phyloP scores from a whole-genome alignment of 306 rosid genomes.

The Vigna hirtella region DNA sequence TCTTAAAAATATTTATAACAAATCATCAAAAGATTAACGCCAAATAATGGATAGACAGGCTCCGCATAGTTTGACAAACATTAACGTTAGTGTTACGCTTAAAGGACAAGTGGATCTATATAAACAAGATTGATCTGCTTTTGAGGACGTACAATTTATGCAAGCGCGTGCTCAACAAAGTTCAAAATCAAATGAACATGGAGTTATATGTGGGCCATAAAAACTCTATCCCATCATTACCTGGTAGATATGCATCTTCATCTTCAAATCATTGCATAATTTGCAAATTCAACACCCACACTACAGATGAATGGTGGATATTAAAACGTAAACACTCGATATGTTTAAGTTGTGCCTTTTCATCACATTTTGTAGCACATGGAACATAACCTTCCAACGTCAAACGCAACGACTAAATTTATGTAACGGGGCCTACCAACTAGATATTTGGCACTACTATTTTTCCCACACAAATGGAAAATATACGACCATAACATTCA shows the following conservation, averaged over 20 bases:
- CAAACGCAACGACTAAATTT: constrained; percentile 31
- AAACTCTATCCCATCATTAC: constrained; percentile 45
- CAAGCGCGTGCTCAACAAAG: constrained; percentile 30
- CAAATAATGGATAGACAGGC: constrained; percentile 30
- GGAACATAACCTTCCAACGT: constrained; percentile 18
- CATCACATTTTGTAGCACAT: constrained; percentile 6
- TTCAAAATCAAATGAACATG: constrained; percentile 25
- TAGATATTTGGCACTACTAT: constrained; percentile 23
- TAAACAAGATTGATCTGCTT: neutral
- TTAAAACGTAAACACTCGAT: constrained; percentile 14
- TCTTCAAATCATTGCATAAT: constrained; percentile 8
- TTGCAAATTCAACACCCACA: neutral
- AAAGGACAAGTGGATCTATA: neutral
- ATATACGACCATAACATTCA: constrained; percentile 9
- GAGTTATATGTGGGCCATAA: constrained; percentile 44
- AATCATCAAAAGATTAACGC: neutral
- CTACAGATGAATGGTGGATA: constrained; percentile 17
- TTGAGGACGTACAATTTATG: constrained; percentile 10
- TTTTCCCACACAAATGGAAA: constrained; percentile 35
- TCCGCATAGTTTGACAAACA: constrained; percentile 34
- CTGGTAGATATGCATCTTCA: constrained; percentile 8
- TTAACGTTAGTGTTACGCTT: constrained; percentile 42
- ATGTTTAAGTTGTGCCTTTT: constrained; percentile 1
- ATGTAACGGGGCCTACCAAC: constrained; percentile 25
- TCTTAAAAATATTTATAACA: too few relatives aligned